Evolutionary conservation across 345 rosid species (phyloP).

Genomic region (Gossypium sturtianum): DNA sequence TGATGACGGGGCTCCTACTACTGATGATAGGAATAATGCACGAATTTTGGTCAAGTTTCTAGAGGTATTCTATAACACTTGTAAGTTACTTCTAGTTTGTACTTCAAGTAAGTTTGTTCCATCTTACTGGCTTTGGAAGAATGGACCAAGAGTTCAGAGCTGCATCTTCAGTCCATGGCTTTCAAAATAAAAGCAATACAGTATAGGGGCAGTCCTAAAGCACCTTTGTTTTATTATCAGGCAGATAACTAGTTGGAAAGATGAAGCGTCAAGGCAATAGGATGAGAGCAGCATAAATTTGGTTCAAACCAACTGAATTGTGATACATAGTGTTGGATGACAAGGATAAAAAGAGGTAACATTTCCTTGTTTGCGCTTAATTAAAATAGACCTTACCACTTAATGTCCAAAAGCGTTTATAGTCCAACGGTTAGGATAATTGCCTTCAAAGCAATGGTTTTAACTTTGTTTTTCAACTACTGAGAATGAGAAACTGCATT

Average conservation of each 20-base stretch:
- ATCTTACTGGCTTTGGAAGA: not conserved
- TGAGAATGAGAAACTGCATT: too few relatives aligned
- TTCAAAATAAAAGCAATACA: not conserved
- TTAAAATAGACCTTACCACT: too few relatives aligned
- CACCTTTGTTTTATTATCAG: too few relatives aligned
- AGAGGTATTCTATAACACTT: not conserved
- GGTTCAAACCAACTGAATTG: too few relatives aligned
- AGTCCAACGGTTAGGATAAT: conserved; percentile 99
- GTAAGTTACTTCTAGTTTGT: not conserved
- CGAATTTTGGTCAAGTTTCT: not conserved
- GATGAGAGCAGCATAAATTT: too few relatives aligned
- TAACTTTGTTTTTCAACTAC: too few relatives aligned
- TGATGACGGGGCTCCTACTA: not conserved
- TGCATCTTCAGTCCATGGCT: not conserved
- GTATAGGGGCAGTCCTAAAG: too few relatives aligned
- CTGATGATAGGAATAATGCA: not conserved
- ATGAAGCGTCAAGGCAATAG: too few relatives aligned
- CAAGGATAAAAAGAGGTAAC: too few relatives aligned
- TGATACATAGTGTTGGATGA: too few relatives aligned
- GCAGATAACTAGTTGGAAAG: too few relatives aligned
- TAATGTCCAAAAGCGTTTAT: conserved; percentile 37
- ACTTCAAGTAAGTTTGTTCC: not conserved
- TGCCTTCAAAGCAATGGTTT: conserved; percentile 65
- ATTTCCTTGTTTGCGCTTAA: too few relatives aligned
- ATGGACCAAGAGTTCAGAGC: not conserved